Percentiles rank a stretch among this genome's conserved stretches.
Conservation (phyloP, 2,329 filamentous ascomycete species). For the Fusarium fracticaudum region DNA sequence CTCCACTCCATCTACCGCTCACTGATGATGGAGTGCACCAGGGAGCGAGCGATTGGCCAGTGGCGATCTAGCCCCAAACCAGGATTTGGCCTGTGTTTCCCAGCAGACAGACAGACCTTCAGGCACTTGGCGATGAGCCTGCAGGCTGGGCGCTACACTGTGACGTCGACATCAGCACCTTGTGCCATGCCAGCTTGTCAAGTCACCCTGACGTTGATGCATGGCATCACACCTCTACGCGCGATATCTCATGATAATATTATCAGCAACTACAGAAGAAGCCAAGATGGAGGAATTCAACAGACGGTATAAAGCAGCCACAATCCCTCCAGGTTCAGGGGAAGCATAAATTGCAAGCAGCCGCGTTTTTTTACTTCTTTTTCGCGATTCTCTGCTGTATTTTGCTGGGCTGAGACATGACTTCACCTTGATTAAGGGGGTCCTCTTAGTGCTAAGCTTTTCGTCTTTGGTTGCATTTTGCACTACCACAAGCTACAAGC, state of each 20-base stretch:
- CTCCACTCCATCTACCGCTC: not conserved
- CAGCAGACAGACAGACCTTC: not conserved
- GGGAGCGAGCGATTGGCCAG: constrained; percentile 1
- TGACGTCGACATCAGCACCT: constrained; percentile 40
- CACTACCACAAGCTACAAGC: not conserved
- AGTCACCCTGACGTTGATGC: constrained; percentile 12
- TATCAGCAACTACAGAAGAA: not conserved
- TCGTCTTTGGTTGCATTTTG: constrained; percentile 7
- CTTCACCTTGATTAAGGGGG: constrained; percentile 37
- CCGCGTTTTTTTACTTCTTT: not conserved
- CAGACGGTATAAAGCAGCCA: not conserved
- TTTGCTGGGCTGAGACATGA: constrained; percentile 44
- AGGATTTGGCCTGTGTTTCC: constrained; percentile 27
- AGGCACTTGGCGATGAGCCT: constrained; percentile 39
- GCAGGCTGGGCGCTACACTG: constrained; percentile 25
- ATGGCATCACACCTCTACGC: constrained; percentile 5
- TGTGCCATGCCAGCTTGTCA: constrained; percentile 22
- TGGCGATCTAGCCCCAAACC: constrained; percentile 32
- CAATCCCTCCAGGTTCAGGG: not conserved
- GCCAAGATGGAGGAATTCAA: not conserved
- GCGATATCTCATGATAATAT: not conserved
- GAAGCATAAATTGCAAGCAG: not conserved
- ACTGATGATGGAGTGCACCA: constrained; percentile 9
- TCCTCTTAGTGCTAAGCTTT: constrained; percentile 28
- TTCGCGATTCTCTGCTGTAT: not conserved